Evolutionary conservation across 1,139 yeast genomes (phyloP).

Genomic region (Hyphopichia khmerensis): DNA sequence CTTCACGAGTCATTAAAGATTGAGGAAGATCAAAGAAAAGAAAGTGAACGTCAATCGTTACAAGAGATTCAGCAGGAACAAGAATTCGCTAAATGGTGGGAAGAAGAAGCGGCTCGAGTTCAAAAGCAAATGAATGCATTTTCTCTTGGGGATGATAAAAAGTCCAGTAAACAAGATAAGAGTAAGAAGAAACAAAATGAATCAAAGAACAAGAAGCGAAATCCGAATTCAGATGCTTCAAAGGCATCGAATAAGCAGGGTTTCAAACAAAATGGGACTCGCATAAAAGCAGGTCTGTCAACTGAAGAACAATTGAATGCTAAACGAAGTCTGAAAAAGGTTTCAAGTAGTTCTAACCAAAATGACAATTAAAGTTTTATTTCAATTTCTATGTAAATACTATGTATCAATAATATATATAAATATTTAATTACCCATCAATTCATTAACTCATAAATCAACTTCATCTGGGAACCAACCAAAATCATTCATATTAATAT

Average conservation of each 20-base stretch:
- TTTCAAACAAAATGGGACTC: background rate
- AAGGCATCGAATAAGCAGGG: background rate
- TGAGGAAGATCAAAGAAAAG: conserved; percentile 33
- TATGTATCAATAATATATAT: too few relatives aligned
- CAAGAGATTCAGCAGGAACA: conserved; percentile 77
- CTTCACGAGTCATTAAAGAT: conserved; percentile 47
- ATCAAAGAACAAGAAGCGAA: background rate
- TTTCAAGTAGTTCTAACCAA: background rate
- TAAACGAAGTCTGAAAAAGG: background rate
- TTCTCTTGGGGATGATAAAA: background rate
- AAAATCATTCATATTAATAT: conserved; percentile 42
- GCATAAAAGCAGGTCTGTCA: background rate
- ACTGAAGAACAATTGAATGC: background rate
- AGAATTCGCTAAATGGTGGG: conserved; percentile 84
- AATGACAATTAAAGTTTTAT: too few relatives aligned
- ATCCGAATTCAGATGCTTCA: background rate
- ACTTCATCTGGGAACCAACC: conserved; percentile 73
- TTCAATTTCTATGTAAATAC: background rate
- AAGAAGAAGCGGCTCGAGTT: conserved; percentile 60
- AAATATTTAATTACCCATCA: background rate
- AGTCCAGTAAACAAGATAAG: background rate
- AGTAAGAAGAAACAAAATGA: background rate
- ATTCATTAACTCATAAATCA: conserved; percentile 10
- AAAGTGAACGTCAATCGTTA: conserved; percentile 40
- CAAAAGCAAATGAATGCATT: conserved; percentile 44